These are phyloP conservation scores for Setomelanomma holmii DNA, from an alignment of 2,329 filamentous ascomycete species.

Conservation along the genomic window DNA sequence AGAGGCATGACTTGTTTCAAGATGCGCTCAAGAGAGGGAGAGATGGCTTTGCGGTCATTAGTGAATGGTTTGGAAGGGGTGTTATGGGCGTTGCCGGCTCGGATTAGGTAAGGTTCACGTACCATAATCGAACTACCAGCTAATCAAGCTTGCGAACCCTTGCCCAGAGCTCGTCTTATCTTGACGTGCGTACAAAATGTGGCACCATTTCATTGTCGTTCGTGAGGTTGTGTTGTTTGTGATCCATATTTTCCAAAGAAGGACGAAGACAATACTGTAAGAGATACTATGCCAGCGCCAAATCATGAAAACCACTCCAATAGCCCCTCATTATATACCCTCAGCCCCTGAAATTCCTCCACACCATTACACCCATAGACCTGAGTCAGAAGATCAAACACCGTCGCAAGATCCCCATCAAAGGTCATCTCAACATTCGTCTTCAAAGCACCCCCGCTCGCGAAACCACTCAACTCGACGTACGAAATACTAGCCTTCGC, in stretches of 20 bases:
- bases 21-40: constrained; percentile 77
- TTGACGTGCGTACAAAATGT: too few relatives aligned
- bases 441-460: background rate
- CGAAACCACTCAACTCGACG: constrained; percentile 6
- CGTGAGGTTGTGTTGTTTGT: too few relatives aligned
- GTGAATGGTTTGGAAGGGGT: constrained; percentile 92
- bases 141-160: background rate
- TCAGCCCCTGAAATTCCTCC: constrained; percentile 11
- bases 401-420: constrained; percentile 11
- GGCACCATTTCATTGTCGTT: too few relatives aligned
- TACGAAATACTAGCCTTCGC: constrained; percentile 15
- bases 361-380: constrained; percentile 13
- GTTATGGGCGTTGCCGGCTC: constrained; percentile 71
- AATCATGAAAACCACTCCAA: constrained; percentile 11
- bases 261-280: too few relatives aligned
- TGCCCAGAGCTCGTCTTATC: background rate
- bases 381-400: constrained; percentile 19
- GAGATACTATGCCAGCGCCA: too few relatives aligned
- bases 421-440: constrained; percentile 2
- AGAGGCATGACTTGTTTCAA: constrained; percentile 87
- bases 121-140: background rate
- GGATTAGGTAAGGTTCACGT: constrained; percentile 27
- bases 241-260: too few relatives aligned
- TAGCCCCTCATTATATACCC: constrained; percentile 13
- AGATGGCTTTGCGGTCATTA: constrained; percentile 88